Evolutionary conservation across 108 stramenopile genomes (phyloP), one percentile per base, ranked within the genome.

Genomic region (Pseudonitzschia pungens): DNA sequence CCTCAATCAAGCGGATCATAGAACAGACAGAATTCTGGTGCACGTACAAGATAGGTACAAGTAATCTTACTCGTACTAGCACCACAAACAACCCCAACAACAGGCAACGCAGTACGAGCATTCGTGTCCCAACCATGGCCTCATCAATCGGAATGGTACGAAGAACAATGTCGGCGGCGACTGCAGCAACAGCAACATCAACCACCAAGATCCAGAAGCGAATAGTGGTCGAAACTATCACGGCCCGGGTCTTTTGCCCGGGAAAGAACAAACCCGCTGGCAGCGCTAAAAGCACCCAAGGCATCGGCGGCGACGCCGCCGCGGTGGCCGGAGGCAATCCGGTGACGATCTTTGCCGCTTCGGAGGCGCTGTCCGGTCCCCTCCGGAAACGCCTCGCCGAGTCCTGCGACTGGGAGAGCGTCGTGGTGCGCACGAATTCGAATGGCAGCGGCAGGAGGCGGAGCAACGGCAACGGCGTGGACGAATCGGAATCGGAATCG

Each of bases 331-430:
- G 89, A 26, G 89, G 89, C 21, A 87, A 90, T 72, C 87, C 89
- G 28, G 87, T 90, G 14, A 87, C 86, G 9, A 71, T 90, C n/a
- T 90, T 90, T 76, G 43, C 72, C 22, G 62, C 79, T 51, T 32
- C 26, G 8, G 20, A 31, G 40, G 29, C 75, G 15, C 68, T 84
- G 51, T 65, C 84, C 12, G 27, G 77, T 26, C 56, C 57, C 14
- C 64, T 67, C 5, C 77, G 70, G 57, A 42, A 74, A 57, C 36
- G 62, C 21, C 75, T 92, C n/a, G 92, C 89, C 28, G 57, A 79
- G 59, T 51, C 70, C 0, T 90, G 91, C 44, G 57, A 77, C 11
- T 88, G 88, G 87, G 87, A 89, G 69, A 88, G 87, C 68, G 84
- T 92, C 40, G 71, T 92, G 29, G 27, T 33, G 20, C 20, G 50